Evolutionary conservation across 1,139 yeast species (phyloP), one percentile per base, ranked within the genome.

Genomic region (Meyerozyma guilliermondii): DNA sequence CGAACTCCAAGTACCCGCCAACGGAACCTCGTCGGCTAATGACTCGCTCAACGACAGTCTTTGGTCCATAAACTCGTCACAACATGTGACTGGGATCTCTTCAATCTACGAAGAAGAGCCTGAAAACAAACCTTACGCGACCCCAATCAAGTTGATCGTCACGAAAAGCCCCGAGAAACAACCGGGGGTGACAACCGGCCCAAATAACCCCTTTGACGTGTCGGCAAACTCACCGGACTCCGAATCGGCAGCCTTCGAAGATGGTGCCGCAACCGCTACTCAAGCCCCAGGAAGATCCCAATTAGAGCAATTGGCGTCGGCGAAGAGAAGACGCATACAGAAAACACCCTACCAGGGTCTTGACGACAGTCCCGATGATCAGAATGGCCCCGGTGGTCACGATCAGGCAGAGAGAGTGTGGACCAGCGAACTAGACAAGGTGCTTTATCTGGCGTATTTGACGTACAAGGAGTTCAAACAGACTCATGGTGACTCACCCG

Each of bases 251-350:
- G 7, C 11, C 20, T 30, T 30, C 6, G 28, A 26, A 3, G 28
- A 26, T 35, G 43, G 39, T 16, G 34, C 17, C 10, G 27, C 54
- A 6, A 49, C 50, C 6, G 66, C 57, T 33, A 63, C 76, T 3
- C 76, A 76, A 1, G 67, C 65, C 44, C 58, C 66, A 7, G 56
- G 68, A 36, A 76, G 76, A 26, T 58, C 71, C 2, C 64, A 62
- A 45, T 64, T 69, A 35, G 72, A 66, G 40, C 56, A 62, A 16
- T 61, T 70, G 42, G 66, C 62, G 9, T 68, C 74, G 6, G 75
- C 75, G 4, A 33, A 33, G 14, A 11, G 36, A 11, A 17, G 36
- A 33, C 23, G 24, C 23, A 33, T 33, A 3, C 10, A 22, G 14
- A 20, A 18, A 13, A 14, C 24, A 9, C 17, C 20, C 18, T 23